phyloP scores from a whole-genome alignment of 208 protist species.

The Acanthamoeba lenticulata region DNA sequence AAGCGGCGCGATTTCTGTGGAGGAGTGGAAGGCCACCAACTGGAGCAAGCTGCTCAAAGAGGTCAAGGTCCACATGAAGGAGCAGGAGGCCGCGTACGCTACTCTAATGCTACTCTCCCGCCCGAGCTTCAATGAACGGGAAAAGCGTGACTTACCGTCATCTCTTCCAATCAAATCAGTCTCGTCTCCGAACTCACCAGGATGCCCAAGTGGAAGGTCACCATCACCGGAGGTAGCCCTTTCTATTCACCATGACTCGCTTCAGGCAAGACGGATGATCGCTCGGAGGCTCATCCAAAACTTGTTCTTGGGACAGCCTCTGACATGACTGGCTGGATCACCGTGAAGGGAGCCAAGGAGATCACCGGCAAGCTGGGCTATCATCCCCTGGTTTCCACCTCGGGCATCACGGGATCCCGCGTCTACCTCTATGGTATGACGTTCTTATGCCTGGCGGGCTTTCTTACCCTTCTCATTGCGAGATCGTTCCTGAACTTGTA shows the following conservation, averaged over 20 bases:
- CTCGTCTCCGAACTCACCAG: not conserved
- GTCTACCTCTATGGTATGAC: not conserved
- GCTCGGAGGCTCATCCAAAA: not conserved
- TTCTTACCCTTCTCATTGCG: not conserved
- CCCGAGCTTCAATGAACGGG: not conserved
- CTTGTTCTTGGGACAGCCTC: not conserved
- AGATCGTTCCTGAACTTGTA: no score
- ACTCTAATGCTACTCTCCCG: not conserved
- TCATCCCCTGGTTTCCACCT: not conserved
- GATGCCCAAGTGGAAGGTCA: not conserved
- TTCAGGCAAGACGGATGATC: no score
- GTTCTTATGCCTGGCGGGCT: not conserved
- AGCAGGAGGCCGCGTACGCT: not conserved
- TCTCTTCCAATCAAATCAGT: not conserved
- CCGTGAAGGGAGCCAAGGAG: not conserved
- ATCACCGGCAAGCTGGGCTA: not conserved
- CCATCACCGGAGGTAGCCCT: no score
- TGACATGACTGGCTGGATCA: not conserved
- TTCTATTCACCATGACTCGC: no score
- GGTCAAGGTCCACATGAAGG: not conserved
- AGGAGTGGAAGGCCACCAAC: not conserved
- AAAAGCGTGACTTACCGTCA: not conserved
- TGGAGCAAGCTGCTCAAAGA: not conserved
- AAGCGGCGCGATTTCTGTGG: not conserved
- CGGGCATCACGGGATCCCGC: not conserved